These are phyloP conservation scores for Remersonia thermophila DNA, from an alignment of 2,329 filamentous ascomycete genomes.

Conservation along the genomic window DNA sequence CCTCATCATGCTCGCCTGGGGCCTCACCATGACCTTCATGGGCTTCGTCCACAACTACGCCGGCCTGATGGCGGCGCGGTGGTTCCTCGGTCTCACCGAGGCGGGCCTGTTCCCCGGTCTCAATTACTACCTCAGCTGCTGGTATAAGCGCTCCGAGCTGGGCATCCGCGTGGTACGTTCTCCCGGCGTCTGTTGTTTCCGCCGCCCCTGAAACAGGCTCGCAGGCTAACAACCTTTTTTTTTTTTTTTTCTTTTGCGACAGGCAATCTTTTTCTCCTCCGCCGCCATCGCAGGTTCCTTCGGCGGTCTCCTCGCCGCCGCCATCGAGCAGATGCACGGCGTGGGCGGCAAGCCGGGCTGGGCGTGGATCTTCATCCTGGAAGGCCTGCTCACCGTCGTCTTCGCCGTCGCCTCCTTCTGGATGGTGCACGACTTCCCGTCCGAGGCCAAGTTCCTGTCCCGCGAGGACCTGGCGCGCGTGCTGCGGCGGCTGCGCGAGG, in stretches of 20 bases:
- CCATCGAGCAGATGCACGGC: slow-evolving; percentile 57
- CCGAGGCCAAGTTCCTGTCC: slow-evolving; percentile 57
- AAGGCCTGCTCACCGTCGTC: slow-evolving; percentile 55
- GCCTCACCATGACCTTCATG: slow-evolving; percentile 37
- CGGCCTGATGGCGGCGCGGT: slow-evolving; percentile 36
- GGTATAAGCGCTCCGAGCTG: slow-evolving; percentile 46
- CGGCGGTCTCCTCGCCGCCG: slow-evolving; percentile 58
- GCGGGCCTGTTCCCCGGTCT: slow-evolving; percentile 56
- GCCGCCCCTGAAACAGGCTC: too few relatives aligned
- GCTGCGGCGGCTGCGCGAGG: slow-evolving; percentile 50
- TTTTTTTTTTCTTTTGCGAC: too few relatives aligned
- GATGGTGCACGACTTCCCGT: slow-evolving; percentile 69
- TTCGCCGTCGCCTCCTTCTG: slow-evolving; percentile 55
- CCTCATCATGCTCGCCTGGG: slow-evolving; percentile 58
- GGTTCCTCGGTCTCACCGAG: slow-evolving; percentile 54
- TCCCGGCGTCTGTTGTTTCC: too few relatives aligned
- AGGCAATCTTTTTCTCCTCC: slow-evolving; percentile 71
- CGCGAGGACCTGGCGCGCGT: slow-evolving; percentile 57
- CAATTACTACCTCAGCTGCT: slow-evolving; percentile 45
- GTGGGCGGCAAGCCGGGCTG: slow-evolving; percentile 46
- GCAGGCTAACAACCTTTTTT: too few relatives aligned
- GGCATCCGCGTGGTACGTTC: slow-evolving; percentile 42
- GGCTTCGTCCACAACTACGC: slow-evolving; percentile 37
- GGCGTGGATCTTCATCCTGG: slow-evolving; percentile 57
- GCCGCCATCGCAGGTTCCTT: slow-evolving; percentile 71